Conservation (phyloP, 345 rosid genomes). For the Combretum micranthum region DNA sequence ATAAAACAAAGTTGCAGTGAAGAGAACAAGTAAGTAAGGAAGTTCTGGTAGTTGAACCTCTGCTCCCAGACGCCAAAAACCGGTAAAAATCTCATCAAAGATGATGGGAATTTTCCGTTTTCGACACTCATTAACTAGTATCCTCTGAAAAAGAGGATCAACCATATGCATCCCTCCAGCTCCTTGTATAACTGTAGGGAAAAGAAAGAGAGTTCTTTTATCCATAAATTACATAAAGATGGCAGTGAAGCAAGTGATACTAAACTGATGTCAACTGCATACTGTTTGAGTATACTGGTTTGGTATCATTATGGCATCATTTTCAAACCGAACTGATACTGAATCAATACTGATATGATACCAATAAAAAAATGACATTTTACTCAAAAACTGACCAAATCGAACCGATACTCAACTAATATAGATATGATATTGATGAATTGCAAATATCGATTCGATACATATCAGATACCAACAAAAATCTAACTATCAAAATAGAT, state of each 20-base stretch:
- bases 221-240: background rate
- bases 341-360: too few species aligned
- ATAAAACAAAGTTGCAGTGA: background rate
- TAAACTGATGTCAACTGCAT: background rate
- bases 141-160: slow-evolving; percentile 91
- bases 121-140: slow-evolving; percentile 77
- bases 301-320: too few species aligned
- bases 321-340: too few species aligned
- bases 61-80: slow-evolving; percentile 91
- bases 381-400: too few species aligned
- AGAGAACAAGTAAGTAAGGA: background rate
- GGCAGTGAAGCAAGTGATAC: background rate
- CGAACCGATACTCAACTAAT: too few species aligned
- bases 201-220: background rate
- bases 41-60: slow-evolving; percentile 46
- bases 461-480: too few species aligned
- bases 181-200: slow-evolving; percentile 69
- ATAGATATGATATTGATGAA: too few species aligned
- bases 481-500: too few species aligned
- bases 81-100: slow-evolving; percentile 95
- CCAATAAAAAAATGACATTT: too few species aligned
- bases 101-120: slow-evolving; percentile 69
- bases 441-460: too few species aligned
- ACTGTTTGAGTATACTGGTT: too few species aligned
- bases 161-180: slow-evolving; percentile 98